Percentiles rank a stretch among this genome's conserved stretches.
Conservation (phyloP, 2,329 filamentous ascomycete genomes). For the Penicillium expansum region DNA sequence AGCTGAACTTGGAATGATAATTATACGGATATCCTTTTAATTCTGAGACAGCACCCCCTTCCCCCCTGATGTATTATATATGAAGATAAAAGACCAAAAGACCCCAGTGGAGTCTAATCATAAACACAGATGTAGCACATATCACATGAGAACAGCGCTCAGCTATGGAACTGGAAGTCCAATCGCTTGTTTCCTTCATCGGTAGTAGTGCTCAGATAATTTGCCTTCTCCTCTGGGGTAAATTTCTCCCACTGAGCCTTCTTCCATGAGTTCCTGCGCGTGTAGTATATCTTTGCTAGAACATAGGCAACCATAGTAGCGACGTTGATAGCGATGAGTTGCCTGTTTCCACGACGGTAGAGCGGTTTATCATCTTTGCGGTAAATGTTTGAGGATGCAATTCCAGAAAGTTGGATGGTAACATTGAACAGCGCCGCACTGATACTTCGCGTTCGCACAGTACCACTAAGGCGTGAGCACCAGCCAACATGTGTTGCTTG, state of each 20-base stretch:
- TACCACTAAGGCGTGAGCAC: conserved; percentile 50
- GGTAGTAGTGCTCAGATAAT: conserved; percentile 50
- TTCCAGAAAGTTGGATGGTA: conserved; percentile 41
- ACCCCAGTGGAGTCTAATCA: not conserved
- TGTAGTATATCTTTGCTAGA: conserved; percentile 33
- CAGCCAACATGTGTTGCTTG: conserved; percentile 51
- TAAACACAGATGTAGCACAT: not conserved
- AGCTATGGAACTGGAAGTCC: conserved; percentile 55
- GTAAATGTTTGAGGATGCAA: conserved; percentile 51
- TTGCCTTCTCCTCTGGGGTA: conserved; percentile 47
- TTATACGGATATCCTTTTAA: no score
- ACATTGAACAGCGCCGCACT: conserved; percentile 52
- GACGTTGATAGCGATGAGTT: conserved; percentile 49
- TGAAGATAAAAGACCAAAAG: not conserved
- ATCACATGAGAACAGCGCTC: not conserved
- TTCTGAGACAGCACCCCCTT: not conserved
- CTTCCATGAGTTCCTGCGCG: conserved; percentile 32
- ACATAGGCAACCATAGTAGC: conserved; percentile 52
- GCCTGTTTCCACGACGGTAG: conserved; percentile 38
- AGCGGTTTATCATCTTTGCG: conserved; percentile 54
- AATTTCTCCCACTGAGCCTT: conserved; percentile 46
- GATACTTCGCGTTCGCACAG: conserved; percentile 44
- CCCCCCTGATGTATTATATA: not conserved
- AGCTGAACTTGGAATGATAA: not conserved
- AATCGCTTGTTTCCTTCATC: conserved; percentile 56